Percentiles rank a stretch among this genome's conserved stretches.
phyloP scores from a whole-genome alignment of 2,329 filamentous ascomycete species.

The Trichoderma guizhouense region DNA sequence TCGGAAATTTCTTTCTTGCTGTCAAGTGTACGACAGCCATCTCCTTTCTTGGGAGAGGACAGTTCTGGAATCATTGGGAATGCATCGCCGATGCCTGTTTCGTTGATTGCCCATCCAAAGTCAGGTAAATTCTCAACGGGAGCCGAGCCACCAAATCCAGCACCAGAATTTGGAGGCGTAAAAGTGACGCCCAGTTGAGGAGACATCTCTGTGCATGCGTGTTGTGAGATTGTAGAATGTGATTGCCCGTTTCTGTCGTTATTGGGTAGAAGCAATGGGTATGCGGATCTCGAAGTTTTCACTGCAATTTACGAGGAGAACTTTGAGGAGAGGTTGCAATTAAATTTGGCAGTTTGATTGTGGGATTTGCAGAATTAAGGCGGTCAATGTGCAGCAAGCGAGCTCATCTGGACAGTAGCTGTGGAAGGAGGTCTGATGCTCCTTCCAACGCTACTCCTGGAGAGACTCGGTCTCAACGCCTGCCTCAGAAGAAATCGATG shows the following conservation, averaged over 20 bases:
- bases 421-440: background rate
- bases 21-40: background rate
- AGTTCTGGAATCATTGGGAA: background rate
- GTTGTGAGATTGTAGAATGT: background rate
- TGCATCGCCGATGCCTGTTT: background rate
- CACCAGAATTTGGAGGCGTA: background rate
- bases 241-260: background rate
- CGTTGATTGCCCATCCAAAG: background rate
- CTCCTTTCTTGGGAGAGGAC: background rate
- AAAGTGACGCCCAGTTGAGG: background rate
- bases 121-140: background rate
- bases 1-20: conserved; percentile 19
- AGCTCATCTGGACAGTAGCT: background rate
- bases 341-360: background rate
- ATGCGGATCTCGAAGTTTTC: background rate
- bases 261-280: background rate
- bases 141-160: background rate
- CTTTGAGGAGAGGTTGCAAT: background rate
- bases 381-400: background rate
- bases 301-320: background rate
- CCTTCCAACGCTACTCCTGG: background rate
- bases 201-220: background rate
- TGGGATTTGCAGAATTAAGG: background rate
- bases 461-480: background rate
- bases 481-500: background rate